Base-by-base conservation (phyloP, 495 filamentous ascomycete genomes). In the Aspergillus bridgeri region DNA sequence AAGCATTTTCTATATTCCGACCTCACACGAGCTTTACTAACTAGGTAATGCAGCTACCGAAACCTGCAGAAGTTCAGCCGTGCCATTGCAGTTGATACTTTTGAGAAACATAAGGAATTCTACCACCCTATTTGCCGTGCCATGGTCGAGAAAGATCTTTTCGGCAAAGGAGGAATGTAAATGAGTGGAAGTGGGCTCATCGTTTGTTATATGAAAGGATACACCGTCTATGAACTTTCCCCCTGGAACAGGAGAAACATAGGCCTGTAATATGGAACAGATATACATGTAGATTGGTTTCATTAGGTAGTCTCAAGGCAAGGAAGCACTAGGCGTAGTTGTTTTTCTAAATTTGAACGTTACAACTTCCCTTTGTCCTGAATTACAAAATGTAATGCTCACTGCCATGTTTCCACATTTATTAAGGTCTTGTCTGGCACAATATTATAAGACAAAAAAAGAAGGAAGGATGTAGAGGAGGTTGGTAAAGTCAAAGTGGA, bases 111-210 rank as follows among this genome's bases (percentile, higher is more conserved):
- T 63, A 89, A 81, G 61, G 85, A 89, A 51, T 98, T 97, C 64
- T 98, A 98, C 68, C 93, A 97, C 70, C 94, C 94, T 13, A 98
- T 97, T 60, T 96, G 93, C 66, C 82, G 87, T 54, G 83, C 76
- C 18, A 83, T 88, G 79, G 83, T 94, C 22, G 88, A 89, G 75
- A 96, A 96, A 76, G 89, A 96, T 71, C 75, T 96, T 17, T 81
- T 83, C 56, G 78, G 76, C 42, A 74, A 75, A 53, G 73, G 71
- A 53, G 67, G 65, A 29, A 56, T 52, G 19, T 69, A 54, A 33
- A 21, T 23, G 45, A 6, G 7, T 7, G 23, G 24, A 50, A 11
- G 9, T 11, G 9, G 11, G 11, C 33, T 8, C 33, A 11, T 38
- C 33, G 9, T 1, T 13, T 15, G 33, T 38, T 4, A 11, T 25